Evolutionary conservation across 192 early-diverging fungal species (phyloP).

Genomic region (Entomortierella beljakovae): DNA sequence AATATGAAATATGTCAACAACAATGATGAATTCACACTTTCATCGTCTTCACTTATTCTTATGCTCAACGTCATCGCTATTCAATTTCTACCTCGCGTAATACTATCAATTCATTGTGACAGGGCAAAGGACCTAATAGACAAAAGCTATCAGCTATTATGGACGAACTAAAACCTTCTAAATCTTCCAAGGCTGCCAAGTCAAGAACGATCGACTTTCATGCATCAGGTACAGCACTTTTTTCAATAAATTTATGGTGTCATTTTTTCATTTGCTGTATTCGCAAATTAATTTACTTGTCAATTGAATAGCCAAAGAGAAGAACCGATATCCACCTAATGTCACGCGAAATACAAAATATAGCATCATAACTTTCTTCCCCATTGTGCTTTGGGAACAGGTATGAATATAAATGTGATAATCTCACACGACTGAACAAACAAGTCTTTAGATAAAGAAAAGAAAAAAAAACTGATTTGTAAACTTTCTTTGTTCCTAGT

Average conservation of each 20-base stretch:
- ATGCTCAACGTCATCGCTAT: not conserved
- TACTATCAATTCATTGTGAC: not conserved
- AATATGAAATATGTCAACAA: not conserved
- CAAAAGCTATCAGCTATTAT: conserved; percentile 46
- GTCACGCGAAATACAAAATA: conserved; percentile 91
- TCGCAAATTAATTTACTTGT: conserved; percentile 8
- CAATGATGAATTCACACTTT: not conserved
- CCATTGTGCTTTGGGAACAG: conserved; percentile 85
- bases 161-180: conserved; percentile 46
- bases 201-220: conserved; percentile 62
- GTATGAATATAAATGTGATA: too few relatives aligned
- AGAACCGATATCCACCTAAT: conserved; percentile 79
- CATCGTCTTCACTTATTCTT: not conserved
- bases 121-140: conserved; percentile 40
- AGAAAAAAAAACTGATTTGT: too few relatives aligned
- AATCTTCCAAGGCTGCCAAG: conserved; percentile 52
- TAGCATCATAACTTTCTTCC: conserved; percentile 82
- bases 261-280: not conserved
- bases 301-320: conserved; percentile 54
- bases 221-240: conserved; percentile 41
- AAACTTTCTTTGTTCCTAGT: conserved; percentile 64
- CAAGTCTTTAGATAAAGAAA: too few relatives aligned
- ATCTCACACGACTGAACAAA: too few relatives aligned
- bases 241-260: not conserved
- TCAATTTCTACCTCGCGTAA: too few relatives aligned